Evolutionary conservation across 805 yeast species (phyloP).

Genomic region (Grigorovia humatica): DNA sequence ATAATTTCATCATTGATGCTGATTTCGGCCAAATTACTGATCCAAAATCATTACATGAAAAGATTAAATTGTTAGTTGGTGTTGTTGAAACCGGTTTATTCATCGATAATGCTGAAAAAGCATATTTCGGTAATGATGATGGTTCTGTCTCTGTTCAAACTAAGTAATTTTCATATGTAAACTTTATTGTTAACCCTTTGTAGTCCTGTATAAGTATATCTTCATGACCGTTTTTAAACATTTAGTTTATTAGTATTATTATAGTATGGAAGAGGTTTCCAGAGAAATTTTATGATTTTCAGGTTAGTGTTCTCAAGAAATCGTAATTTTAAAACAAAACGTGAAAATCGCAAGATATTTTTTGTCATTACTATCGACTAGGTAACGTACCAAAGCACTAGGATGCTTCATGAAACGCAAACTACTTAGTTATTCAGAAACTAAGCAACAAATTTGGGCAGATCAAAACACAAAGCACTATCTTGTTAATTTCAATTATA

Average conservation of each 20-base stretch:
- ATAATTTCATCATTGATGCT: constrained; percentile 87
- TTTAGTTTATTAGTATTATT: too few species aligned
- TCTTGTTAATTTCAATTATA: too few species aligned
- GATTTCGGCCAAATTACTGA: constrained; percentile 68
- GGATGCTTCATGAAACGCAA: too few species aligned
- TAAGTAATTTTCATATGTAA: constrained; percentile 12
- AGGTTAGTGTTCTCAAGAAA: too few species aligned
- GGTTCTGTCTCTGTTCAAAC: constrained; percentile 42
- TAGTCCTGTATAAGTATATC: neutral
- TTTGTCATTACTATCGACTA: too few species aligned
- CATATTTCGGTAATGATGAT: constrained; percentile 80
- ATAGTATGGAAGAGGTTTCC: too few species aligned
- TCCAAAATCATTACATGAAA: constrained; percentile 43
- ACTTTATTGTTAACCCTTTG: neutral
- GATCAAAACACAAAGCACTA: neutral
- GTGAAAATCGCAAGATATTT: too few species aligned
- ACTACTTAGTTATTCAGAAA: too few species aligned
- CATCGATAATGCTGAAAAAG: constrained; percentile 55
- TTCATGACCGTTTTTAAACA: neutral
- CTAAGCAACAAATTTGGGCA: too few species aligned
- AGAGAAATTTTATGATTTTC: too few species aligned
- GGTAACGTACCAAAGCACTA: too few species aligned
- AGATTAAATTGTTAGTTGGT: constrained; percentile 72
- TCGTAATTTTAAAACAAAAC: too few species aligned
- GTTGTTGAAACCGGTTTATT: constrained; percentile 96